These are phyloP conservation scores for Dactylellina haptotyla DNA, from an alignment of 2,329 filamentous ascomycete genomes.

Conservation along the genomic window DNA sequence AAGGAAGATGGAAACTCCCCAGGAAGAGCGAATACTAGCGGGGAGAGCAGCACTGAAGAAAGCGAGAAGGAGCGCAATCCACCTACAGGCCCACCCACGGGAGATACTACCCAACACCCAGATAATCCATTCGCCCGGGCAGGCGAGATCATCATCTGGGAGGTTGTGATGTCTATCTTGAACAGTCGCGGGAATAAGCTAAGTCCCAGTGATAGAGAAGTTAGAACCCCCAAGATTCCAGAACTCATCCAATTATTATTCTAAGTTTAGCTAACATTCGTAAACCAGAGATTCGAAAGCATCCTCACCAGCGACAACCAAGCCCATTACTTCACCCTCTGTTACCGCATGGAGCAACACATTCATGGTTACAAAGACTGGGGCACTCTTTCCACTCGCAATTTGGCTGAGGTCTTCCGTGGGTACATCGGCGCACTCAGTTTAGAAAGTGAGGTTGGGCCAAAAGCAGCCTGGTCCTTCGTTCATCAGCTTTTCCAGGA, in stretches of 20 bases:
- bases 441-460: constrained; percentile 22
- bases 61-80: no score
- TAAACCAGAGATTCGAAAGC: constrained; percentile 39
- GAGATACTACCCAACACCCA: no score
- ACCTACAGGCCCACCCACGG: no score
- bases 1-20: neutral
- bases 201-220: no score
- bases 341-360: constrained; percentile 48
- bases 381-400: constrained; percentile 26
- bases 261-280: neutral
- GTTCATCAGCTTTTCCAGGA: constrained; percentile 17
- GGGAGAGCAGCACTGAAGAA: no score
- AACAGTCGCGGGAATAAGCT: no score
- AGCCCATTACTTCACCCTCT: constrained; percentile 46
- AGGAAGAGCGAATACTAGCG: neutral
- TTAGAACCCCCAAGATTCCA: no score
- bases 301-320: constrained; percentile 39
- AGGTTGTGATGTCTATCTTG: no score
- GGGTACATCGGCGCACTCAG: constrained; percentile 37
- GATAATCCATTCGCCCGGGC: no score
- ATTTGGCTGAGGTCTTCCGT: constrained; percentile 42
- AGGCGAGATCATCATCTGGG: no score
- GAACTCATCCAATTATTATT: no score
- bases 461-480: constrained; percentile 1
- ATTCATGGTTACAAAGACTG: constrained; percentile 33